phyloP scores from a whole-genome alignment of 2,329 filamentous ascomycete genomes.

The Trichoderma cornu-damae region DNA sequence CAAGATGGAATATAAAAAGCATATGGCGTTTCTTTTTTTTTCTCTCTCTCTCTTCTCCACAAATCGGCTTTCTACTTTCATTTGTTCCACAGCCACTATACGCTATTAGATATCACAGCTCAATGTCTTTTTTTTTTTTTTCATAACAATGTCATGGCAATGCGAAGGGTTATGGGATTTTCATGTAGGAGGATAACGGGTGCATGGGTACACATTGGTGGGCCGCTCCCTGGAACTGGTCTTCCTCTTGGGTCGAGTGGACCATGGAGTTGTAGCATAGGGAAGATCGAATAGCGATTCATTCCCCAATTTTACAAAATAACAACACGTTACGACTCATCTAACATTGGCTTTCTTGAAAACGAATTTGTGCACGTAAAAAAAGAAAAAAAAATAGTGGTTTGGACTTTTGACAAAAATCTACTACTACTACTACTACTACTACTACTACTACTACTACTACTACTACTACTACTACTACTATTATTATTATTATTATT shows the following conservation, averaged over 20 bases:
- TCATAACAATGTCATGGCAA: conserved; percentile 14
- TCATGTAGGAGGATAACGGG: background rate
- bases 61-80: no score
- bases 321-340: conserved; percentile 7
- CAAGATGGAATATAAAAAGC: conserved; percentile 12
- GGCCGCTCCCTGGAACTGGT: conserved; percentile 17
- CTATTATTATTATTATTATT: no score
- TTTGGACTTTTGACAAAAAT: no score
- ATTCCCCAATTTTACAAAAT: background rate
- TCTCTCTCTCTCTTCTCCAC: no score
- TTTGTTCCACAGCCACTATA: conserved; percentile 12
- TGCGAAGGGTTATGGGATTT: conserved; percentile 3
- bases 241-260: conserved; percentile 17
- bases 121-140: conserved; percentile 3
- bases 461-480: no score
- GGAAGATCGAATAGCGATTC: conserved; percentile 12
- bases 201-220: conserved; percentile 3
- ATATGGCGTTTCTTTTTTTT: conserved; percentile 9
- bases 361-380: background rate
- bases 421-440: no score
- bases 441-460: no score
- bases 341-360: background rate
- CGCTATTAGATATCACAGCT: conserved; percentile 9
- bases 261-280: conserved; percentile 9
- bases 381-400: no score